Evolutionary conservation across 768 basidiomycete genomes (phyloP).

Genomic region (Hysterangium stoloniferum): DNA sequence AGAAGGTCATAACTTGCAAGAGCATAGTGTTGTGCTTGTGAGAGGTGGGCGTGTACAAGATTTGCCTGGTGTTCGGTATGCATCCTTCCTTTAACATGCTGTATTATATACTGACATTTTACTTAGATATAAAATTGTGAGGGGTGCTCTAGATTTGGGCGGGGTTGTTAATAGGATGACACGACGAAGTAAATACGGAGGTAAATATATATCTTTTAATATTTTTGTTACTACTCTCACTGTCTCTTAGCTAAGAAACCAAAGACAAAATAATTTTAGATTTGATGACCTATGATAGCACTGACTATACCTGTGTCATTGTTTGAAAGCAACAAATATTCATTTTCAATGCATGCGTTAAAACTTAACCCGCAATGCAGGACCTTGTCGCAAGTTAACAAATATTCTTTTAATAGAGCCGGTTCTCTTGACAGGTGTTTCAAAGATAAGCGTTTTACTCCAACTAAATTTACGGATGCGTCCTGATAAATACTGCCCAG

Average conservation of each 20-base stretch:
- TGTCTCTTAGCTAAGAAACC: slow-evolving; percentile 75
- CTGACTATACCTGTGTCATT: too few species aligned
- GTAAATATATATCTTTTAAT: slow-evolving; percentile 32
- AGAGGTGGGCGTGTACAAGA: slow-evolving; percentile 95
- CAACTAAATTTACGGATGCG: too few species aligned
- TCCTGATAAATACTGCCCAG: too few species aligned
- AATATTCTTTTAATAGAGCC: too few species aligned
- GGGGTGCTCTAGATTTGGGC: slow-evolving; percentile 86
- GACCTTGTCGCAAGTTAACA: too few species aligned
- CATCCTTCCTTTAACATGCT: slow-evolving; percentile 6
- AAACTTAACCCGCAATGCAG: too few species aligned
- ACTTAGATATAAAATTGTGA: slow-evolving; percentile 85
- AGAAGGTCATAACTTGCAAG: slow-evolving; percentile 96
- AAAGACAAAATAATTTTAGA: slow-evolving; percentile 46
- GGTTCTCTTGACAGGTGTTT: too few species aligned
- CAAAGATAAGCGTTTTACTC: too few species aligned
- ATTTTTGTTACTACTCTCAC: neutral
- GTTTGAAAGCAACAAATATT: too few species aligned
- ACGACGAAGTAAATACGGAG: slow-evolving; percentile 88
- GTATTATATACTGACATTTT: slow-evolving; percentile 1
- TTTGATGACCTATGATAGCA: slow-evolving; percentile 3
- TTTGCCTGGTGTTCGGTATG: slow-evolving; percentile 92
- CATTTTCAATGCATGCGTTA: too few species aligned
- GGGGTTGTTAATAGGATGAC: slow-evolving; percentile 80
- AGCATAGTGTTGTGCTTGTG: slow-evolving; percentile 93